Base-by-base conservation (phyloP, 306 rosid genomes). In the Ormosia semicastrata region DNA sequence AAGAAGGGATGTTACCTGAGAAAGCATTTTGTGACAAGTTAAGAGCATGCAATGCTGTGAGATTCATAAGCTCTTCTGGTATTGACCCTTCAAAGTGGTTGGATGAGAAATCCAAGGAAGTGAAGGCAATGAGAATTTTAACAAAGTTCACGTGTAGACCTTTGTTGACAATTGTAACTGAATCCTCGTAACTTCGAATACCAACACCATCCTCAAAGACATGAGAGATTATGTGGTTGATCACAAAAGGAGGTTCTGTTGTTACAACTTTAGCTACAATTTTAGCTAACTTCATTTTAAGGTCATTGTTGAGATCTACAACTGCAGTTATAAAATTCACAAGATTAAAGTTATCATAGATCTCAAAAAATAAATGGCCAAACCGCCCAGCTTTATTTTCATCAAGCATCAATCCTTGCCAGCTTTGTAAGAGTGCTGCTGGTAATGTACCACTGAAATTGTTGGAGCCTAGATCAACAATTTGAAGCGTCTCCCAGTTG, bases 101-200 rank as follows among this genome's bases (percentile, higher is more conserved):
- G 15, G 33, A 8, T n/a, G 76, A 71, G 63, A 71, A 50, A 9
- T 71, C 63, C 33, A 71, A 50, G n/a, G 76, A 71, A 50, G 76
- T 71, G 76, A 50, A 71, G 33, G 47, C 63, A 50, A 34, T 71
- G 33, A 71, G 63, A 43, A 71, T 71, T 50, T 71, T 50, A 4
- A 8, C 33, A 4, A 50, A 71, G n/a, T 50, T n/a, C 37, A 71
- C 4, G 1, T 8, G n/a, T n/a, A n/a, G n/a, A n/a, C 76, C 76
- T 71, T 71, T 71, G 47, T 50, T 71, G 2, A 50, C 63, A n/a
- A 71, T 50, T n/a, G 63, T 71, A n/a, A 71, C 34, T 9, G 76
- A 50, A 52, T 71, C 76, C 62, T 50, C 47, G 0, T 71, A 33
- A 33, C 34, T 33, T n/a, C 62, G 8, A 3, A 49, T 3, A 71